Base-by-base conservation (phyloP, 306 rosid species). In the Arachis hypogaea region DNA sequence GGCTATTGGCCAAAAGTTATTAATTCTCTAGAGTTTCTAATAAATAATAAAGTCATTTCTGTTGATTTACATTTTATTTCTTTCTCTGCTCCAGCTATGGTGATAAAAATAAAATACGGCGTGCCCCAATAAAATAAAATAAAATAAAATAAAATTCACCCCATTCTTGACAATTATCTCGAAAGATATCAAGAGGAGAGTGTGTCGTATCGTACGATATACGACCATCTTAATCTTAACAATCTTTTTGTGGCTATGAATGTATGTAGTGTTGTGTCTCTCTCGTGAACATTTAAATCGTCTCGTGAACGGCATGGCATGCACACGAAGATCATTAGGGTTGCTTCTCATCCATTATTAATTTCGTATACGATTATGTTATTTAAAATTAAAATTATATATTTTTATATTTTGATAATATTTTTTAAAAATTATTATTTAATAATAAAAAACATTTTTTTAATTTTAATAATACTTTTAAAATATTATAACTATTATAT, bases 221-320 rank as follows among this genome's bases (percentile, higher is more conserved):
- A 45, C 49, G 76, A 64, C 66, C 81, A 71, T 85, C 78, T 44
- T 59, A 81, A 84, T 85, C 80, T 40, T 59, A 81, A 84, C 16
- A 86, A 81, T 80, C 74, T 43, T 80, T 67, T 82, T 75, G 86
- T 82, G 78, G 52, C 72, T 61, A 12, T 47, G 38, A 33, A 4
- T 33, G 4, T 33, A 33, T 33, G 38, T 33, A 33, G 4, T 33
- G 38, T 33, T 33, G 75, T 71, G 80, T 83, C 72, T 71, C 74
- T 86, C 92, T 82, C 90, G 93, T 86, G 93, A 86, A 78, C 88
- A 68, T 38, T 69, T 46, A 67, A 40, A 36, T 18, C 47, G 16
- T 71, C 88, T 72, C 86, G 91, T 87, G 91, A 87, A 66, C 85
- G 62, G 45, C 55, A 46, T 46, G 9, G 49, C 71, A 73, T 75